Conservation (phyloP, 768 basidiomycete genomes). For the Auriscalpium microsporum region DNA sequence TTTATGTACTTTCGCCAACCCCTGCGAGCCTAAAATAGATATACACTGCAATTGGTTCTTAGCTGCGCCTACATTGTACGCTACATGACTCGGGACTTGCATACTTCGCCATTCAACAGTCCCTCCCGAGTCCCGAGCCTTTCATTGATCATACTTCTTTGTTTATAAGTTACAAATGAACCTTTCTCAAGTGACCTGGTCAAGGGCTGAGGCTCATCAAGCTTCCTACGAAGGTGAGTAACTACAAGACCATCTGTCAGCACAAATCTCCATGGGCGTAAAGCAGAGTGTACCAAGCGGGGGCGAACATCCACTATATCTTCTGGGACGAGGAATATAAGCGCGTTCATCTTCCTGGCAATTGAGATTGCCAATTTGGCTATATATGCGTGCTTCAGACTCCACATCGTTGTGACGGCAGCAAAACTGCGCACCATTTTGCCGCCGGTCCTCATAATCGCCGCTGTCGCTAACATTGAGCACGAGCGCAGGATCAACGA, state of each 20-base stretch:
- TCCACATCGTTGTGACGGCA: not conserved
- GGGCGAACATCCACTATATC: conserved; percentile 94
- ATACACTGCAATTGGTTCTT: too few species aligned
- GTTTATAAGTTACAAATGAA: too few species aligned
- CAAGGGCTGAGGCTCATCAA: conserved; percentile 66
- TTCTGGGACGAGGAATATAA: conserved; percentile 96
- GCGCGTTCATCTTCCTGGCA: conserved; percentile 92
- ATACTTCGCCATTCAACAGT: too few species aligned
- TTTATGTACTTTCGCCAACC: too few species aligned
- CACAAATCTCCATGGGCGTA: not conserved
- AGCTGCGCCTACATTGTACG: too few species aligned
- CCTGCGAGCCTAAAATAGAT: too few species aligned
- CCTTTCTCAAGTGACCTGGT: not conserved
- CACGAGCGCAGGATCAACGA: conserved; percentile 85
- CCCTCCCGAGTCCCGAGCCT: too few species aligned
- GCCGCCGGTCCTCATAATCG: conserved; percentile 79
- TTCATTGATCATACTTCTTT: too few species aligned
- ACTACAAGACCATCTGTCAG: conserved; percentile 34
- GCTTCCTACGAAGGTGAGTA: conserved; percentile 92
- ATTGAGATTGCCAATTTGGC: conserved; percentile 98
- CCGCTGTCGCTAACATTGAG: conserved; percentile 50
- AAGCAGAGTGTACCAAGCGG: conserved; percentile 48
- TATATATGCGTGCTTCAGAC: conserved; percentile 23
- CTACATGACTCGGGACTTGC: too few species aligned
- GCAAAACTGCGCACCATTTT: conserved; percentile 61